Conservation (phyloP, 169 alveolate genomes). For the Cryptosporidium bovis region DNA sequence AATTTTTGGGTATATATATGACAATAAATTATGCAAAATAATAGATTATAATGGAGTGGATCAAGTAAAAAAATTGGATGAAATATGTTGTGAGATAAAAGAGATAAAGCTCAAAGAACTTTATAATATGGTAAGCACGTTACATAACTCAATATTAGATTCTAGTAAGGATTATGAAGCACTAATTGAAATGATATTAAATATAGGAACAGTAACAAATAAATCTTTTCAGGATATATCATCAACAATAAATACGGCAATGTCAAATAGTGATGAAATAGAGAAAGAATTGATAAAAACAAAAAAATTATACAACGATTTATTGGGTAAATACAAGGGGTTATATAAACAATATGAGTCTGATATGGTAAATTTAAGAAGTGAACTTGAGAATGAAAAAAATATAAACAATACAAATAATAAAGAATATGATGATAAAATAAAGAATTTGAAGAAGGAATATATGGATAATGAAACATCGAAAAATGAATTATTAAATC, state of each 20-base stretch:
- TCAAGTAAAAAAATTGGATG: slow-evolving; percentile 5
- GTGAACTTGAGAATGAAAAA: slow-evolving; percentile 64
- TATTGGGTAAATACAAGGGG: slow-evolving; percentile 28
- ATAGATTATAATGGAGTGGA: not conserved
- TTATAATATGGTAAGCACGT: not conserved
- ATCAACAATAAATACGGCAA: slow-evolving; percentile 25
- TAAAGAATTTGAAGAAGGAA: slow-evolving; percentile 23
- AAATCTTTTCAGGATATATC: slow-evolving; percentile 52
- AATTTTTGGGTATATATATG: slow-evolving; percentile 36
- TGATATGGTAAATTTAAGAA: slow-evolving; percentile 52
- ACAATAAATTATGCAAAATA: slow-evolving; percentile 4
- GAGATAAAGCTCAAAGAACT: slow-evolving; percentile 20
- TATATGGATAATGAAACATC: slow-evolving; percentile 31
- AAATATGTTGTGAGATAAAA: slow-evolving; percentile 29
- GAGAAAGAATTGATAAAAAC: slow-evolving; percentile 46
- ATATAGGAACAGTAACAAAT: slow-evolving; percentile 44
- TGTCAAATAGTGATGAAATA: slow-evolving; percentile 64
- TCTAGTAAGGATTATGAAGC: slow-evolving; percentile 31
- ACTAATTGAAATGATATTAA: slow-evolving; percentile 32
- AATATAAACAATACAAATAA: slow-evolving; percentile 31
- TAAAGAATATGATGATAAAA: slow-evolving; percentile 40
- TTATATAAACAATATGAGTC: slow-evolving; percentile 63
- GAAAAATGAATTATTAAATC: slow-evolving; percentile 30
- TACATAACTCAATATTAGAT: not conserved
- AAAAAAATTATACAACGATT: slow-evolving; percentile 10